Evolutionary conservation across 1,284 basidiomycete species (phyloP), one percentile per base, ranked within the genome.

Genomic region (Omphalotus olearius): DNA sequence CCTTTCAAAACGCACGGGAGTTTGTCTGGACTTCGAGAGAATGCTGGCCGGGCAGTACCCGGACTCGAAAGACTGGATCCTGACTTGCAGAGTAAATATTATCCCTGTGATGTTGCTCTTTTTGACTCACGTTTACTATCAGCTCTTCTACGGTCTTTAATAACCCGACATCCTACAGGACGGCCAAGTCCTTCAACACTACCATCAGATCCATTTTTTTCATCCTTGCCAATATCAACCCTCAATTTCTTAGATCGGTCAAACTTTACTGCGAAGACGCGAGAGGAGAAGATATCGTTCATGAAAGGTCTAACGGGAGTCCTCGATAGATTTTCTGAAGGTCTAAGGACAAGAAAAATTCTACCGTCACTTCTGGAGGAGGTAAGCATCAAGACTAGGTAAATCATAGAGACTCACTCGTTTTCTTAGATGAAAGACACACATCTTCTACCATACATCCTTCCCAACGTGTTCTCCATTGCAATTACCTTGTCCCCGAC

Each of bases 391-490:
- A 30, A 6, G 17, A 30, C 23, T 17, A 11, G 17, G 2, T 33
- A n/a, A n/a, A n/a, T n/a, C n/a, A n/a, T n/a, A n/a, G n/a, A n/a
- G n/a, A n/a, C n/a, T n/a, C n/a, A n/a, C n/a, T n/a, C n/a, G n/a
- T n/a, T 16, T 33, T 33, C 10, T 16, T 57, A 93, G 88, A 95
- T 96, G 92, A 97, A 94, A 78, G 93, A 97, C 64, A 82, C 80
- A 2, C 83, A 92, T 60, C 78, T 98, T 1, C 70, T 99, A 45
- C 96, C 97, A 1, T 97, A 97, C 66, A 91, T 99, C 55, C 74
- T 99, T n/a, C 96, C 96, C 1, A 98, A 98, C 66, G 89, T 98
- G n/a, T 97, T 98, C 63, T 80, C 82, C 52, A 99, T 99, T 55
- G 84, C 91, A 9, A 83, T 81, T 56, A 79, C 84, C 25, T 74